A percentile compares a stretch with the other conserved stretches of the same genome.
phyloP scores from a whole-genome alignment of 2,329 filamentous ascomycete genomes.

The Penicillium sp. region DNA sequence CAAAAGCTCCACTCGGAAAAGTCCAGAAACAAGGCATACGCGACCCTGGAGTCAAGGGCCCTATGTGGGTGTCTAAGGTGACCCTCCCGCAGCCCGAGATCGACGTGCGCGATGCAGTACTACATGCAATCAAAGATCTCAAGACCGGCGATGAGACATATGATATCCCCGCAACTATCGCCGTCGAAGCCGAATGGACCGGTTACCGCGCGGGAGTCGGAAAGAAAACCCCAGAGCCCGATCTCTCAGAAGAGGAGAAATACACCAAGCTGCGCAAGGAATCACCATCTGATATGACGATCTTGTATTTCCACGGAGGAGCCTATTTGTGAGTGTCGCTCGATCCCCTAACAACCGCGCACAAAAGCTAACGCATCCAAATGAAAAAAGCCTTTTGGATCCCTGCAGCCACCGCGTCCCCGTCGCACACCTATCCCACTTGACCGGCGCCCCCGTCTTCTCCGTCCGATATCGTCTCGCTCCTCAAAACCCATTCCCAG shows the following conservation, averaged over 20 bases:
- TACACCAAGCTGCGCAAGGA: conserved; percentile 44
- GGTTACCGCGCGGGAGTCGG: conserved; percentile 43
- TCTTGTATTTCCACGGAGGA: conserved; percentile 51
- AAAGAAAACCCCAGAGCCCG: conserved; percentile 40
- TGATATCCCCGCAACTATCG: conserved; percentile 34
- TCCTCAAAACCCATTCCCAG: conserved; percentile 50
- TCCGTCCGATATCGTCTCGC: conserved; percentile 51
- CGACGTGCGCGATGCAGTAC: conserved; percentile 42
- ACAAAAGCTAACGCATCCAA: neutral
- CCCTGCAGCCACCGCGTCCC: conserved; percentile 44
- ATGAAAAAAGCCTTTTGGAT: conserved; percentile 42
- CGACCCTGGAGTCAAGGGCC: conserved; percentile 70
- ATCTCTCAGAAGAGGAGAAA: conserved; percentile 46
- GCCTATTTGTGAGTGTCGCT: conserved; percentile 43
- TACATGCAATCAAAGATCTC: conserved; percentile 41
- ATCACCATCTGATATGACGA: conserved; percentile 41
- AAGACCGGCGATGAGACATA: conserved; percentile 42
- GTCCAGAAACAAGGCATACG: conserved; percentile 63
- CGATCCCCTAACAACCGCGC: neutral
- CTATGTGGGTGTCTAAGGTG: conserved; percentile 77
- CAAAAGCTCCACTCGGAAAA: conserved; percentile 56
- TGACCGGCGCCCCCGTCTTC: conserved; percentile 42
- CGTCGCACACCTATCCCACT: conserved; percentile 40
- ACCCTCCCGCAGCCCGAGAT: conserved; percentile 59
- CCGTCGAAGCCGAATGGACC: conserved; percentile 50